A percentile compares a stretch with the other conserved stretches of the same genome.
Conservation (phyloP, 768 basidiomycete species). For the Solioccasus polychromus region DNA sequence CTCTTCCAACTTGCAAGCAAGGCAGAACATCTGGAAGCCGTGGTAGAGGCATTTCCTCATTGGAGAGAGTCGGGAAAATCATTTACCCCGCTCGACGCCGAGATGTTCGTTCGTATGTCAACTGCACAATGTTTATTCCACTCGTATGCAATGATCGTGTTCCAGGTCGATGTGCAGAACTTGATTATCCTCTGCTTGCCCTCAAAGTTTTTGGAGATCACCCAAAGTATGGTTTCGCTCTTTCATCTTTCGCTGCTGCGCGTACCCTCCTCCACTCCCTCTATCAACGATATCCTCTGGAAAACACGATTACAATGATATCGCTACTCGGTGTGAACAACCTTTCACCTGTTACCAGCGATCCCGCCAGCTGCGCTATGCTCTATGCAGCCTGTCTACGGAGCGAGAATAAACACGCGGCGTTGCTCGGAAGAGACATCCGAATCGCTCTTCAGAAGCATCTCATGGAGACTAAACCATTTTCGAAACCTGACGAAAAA, state of each 20-base stretch:
- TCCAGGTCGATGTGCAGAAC: constrained; percentile 62
- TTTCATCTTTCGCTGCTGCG: constrained; percentile 47
- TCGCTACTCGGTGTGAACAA: constrained; percentile 54
- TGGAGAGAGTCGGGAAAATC: constrained; percentile 46
- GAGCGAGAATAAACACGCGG: constrained; percentile 38
- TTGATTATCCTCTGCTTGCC: constrained; percentile 53
- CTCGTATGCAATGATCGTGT: neutral
- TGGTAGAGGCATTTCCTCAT: constrained; percentile 45
- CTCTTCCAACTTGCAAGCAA: constrained; percentile 50
- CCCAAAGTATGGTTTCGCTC: constrained; percentile 54
- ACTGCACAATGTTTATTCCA: neutral
- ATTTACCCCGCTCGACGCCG: constrained; percentile 40
- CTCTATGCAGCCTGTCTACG: constrained; percentile 55
- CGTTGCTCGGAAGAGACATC: constrained; percentile 40
- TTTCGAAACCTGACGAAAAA: constrained; percentile 18
- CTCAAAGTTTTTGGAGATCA: constrained; percentile 61
- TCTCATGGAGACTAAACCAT: constrained; percentile 17
- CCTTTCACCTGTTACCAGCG: constrained; percentile 51
- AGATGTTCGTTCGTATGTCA: constrained; percentile 55
- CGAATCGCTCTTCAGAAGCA: constrained; percentile 40
- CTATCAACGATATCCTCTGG: constrained; percentile 44
- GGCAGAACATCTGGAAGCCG: constrained; percentile 45
- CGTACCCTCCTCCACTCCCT: constrained; percentile 59
- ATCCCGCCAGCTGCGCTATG: constrained; percentile 56
- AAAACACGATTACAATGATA: constrained; percentile 46